Base-by-base conservation (phyloP, 768 basidiomycete species). In the Paxillus ammoniavirescens region DNA sequence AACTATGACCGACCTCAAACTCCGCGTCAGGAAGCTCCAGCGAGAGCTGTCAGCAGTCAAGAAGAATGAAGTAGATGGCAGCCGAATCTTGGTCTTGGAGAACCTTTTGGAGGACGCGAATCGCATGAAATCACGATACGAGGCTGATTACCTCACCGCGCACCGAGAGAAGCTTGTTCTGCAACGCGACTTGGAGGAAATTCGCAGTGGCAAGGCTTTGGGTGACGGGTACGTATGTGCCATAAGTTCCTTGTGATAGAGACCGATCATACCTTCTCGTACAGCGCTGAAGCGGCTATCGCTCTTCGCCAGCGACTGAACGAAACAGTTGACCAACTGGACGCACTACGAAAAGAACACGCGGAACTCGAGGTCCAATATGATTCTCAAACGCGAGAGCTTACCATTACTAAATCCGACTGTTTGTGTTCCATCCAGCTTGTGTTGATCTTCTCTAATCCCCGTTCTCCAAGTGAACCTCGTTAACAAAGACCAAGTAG, bases 401-500 rank as follows among this genome's bases (percentile, higher is more conserved):
- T 97, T 48, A 89, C 82, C 0, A 79, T 93, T 56, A 89, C 89
- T 43, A 91, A 89, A 66, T 92, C 93, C 9, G 89, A 96, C 66
- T 67, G 94, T 96, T 61, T 61, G 87, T 75, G 14, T 13, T 21
- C 49, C 49, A 1, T 37, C 40, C 12, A 13, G 5, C 28, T 44
- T 15, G 5, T 9, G n/a, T 23, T 35, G 36, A 53, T 6, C 4
- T 38, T 57, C 7, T 45, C 61, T 54, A 9, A 56, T 43, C 28
- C 42, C 28, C 17, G 26, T 37, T 60, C 43, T 36, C 33, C 12
- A 62, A 96, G 94, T 98, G 64, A 89, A 83, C 42, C 79, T 98
- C 42, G 88, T 98, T 42, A 90, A 93, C 75, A 93, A 91, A 67
- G 93, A 97, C 65, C 93, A 98, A 67, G 75, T 94, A 18, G 94